Evolutionary conservation across 1,284 basidiomycete genomes (phyloP), one percentile per base, ranked within the genome.

Genomic region (Inonotus obliquus): DNA sequence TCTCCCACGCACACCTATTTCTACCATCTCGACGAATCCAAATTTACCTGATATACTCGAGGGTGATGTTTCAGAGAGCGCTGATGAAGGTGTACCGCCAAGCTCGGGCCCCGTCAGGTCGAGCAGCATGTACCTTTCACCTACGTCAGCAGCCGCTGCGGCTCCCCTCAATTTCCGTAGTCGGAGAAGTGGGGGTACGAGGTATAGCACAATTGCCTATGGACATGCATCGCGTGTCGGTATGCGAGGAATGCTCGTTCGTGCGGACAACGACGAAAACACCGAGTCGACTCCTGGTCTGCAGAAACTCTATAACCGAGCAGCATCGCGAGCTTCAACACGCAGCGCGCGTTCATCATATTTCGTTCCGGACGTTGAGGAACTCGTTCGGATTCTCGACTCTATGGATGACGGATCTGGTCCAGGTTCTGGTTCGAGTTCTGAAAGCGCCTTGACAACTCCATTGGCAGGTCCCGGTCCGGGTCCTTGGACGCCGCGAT

Each of bases 311-410:
- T 47, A 35, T 23, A 10, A 29, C 23, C 32, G 51, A 9, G 17
- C 37, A 17, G 17, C 49, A 21, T 35, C 55, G 3, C 41, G 55
- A 3, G 37, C 54, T 21, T 55, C 54, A n/a, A 45, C n/a, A 19
- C 35, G 54, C 37, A 57, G 55, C 35, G 45, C 45, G 10, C 37
- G 55, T 11, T 47, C 37, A 41, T 47, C 57, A 35, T 63, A 45
- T 25, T 37, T 53, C 32, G 56, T 63, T 21, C 59, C 63, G 35
- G 39, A 59, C 35, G 59, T 63, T 35, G 55, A 63, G 54, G 59
- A 65, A 59, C 62, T 65, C 51, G 48, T 63, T 21, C 45, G 59
- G 29, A 45, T 63, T 37, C 37, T 61, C 6, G 53, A 61, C 49
- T 44, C 52, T 14, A 55, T 61, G 29, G 57, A 54, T 19, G 37